Evolutionary conservation across 2,329 filamentous ascomycete species (phyloP), one percentile per base, ranked within the genome.

Genomic region (Colletotrichum chrysophilum): DNA sequence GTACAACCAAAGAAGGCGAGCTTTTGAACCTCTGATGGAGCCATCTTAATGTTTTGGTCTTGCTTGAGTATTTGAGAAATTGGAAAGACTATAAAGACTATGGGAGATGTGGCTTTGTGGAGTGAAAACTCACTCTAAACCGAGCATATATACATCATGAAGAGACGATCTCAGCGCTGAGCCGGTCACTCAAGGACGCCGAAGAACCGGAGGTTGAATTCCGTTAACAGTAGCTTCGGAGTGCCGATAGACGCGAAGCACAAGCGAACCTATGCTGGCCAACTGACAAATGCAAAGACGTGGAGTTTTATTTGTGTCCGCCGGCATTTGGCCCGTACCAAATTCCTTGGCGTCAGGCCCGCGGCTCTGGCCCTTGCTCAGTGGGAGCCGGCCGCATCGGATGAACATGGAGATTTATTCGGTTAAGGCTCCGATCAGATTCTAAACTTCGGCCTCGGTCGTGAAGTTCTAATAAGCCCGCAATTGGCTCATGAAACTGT

Each of bases 91-190:
- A 12, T n/a, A n/a, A 12, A 10, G 18, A n/a, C 18, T 43, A 7
- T 10, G 3, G 3, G 2, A n/a, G 5, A 4, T n/a, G 9, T 4
- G 38, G 5, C 5, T n/a, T 5, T 21, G 18, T n/a, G 18, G 0
- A n/a, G 9, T 43, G 18, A 48, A n/a, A 6, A 3, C 9, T n/a
- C 9, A 21, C 18, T 12, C 18, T n/a, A 48, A 6, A 48, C 38
- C 18, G 4, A 48, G 38, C 38, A 48, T n/a, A 48, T 48, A 48
- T 48, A 48, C 38, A n/a, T 12, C 38, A 7, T 21, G 38, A 48
- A 7, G 18, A 48, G 38, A 48, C 9, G 0, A 13, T 13, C 43
- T 21, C 43, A 21, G 2, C n/a, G n/a, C 12, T 7, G n/a, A 52
- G 10, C 43, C 10, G 43, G 43, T 13, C n/a, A 21, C 7, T 7